These are phyloP conservation scores for Aureobasidium leucospermi DNA, from an alignment of 2,329 filamentous ascomycete species.

Conservation along the genomic window DNA sequence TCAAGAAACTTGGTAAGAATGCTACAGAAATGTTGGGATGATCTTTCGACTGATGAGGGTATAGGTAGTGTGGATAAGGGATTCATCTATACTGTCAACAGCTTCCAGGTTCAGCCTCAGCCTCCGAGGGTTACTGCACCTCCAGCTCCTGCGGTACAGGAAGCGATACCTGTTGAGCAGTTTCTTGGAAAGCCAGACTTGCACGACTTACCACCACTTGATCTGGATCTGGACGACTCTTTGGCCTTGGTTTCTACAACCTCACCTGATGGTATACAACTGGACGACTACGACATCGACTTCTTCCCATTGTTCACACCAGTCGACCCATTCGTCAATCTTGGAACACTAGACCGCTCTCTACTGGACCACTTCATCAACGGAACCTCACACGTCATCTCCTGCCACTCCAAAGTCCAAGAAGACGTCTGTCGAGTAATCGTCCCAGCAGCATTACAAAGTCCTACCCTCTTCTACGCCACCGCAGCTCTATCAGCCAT, in stretches of 20 bases:
- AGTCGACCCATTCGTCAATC: constrained; percentile 7
- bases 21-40: too few species aligned
- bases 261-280: background rate
- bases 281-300: background rate
- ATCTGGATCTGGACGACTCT: background rate
- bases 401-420: constrained; percentile 13
- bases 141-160: background rate
- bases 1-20: constrained; percentile 11
- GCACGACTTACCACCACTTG: background rate
- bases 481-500: constrained; percentile 14
- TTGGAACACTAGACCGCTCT: constrained; percentile 3
- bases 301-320: background rate
- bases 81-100: constrained; percentile 5
- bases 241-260: background rate
- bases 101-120: constrained; percentile 1
- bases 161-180: background rate
- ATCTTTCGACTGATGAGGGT: background rate
- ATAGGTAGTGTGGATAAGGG: constrained; percentile 3
- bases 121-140: background rate
- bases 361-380: constrained; percentile 14
- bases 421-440: constrained; percentile 13
- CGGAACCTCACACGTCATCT: constrained; percentile 11
- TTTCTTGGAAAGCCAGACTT: background rate
- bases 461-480: constrained; percentile 11
- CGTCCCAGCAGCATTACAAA: constrained; percentile 11